Evolutionary conservation across 495 filamentous ascomycete species (phyloP).

Genomic region (Neurospora sp.): DNA sequence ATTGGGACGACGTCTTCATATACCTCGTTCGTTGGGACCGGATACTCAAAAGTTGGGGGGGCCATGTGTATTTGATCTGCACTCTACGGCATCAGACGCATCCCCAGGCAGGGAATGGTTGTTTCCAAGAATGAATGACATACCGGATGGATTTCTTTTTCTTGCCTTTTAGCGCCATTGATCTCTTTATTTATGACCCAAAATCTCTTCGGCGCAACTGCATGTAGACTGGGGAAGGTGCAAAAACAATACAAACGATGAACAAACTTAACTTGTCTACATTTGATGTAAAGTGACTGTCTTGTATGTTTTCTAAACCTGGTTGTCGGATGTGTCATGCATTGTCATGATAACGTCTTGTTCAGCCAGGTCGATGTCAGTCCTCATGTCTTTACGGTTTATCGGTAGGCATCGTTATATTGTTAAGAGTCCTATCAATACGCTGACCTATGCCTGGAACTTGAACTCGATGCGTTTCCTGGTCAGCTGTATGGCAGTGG

Average conservation of each 20-base stretch:
- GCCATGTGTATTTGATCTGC: conserved; percentile 13
- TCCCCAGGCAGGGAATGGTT: conserved; percentile 20
- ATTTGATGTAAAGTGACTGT: background rate
- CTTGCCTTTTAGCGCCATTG: conserved; percentile 22
- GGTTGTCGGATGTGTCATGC: background rate
- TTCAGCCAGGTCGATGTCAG: background rate
- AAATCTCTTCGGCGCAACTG: conserved; percentile 30
- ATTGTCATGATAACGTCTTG: background rate
- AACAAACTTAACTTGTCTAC: background rate
- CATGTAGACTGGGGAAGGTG: conserved; percentile 38
- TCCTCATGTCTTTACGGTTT: background rate
- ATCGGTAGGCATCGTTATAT: background rate
- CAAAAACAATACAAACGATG: conserved; percentile 13
- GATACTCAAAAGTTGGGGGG: conserved; percentile 16
- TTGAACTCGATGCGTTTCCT: background rate
- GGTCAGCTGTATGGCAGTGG: background rate
- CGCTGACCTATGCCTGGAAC: background rate
- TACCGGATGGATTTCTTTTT: conserved; percentile 20
- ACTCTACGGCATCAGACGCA: conserved; percentile 18
- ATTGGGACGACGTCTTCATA: conserved; percentile 23
- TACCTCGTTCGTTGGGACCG: conserved; percentile 15
- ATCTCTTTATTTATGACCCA: conserved; percentile 22
- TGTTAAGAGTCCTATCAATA: background rate
- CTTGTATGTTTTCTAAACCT: background rate
- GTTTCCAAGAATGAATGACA: conserved; percentile 25